Evolutionary conservation across 2,329 filamentous ascomycete genomes (phyloP).

Genomic region (Allantophomopsis cytisporea): DNA sequence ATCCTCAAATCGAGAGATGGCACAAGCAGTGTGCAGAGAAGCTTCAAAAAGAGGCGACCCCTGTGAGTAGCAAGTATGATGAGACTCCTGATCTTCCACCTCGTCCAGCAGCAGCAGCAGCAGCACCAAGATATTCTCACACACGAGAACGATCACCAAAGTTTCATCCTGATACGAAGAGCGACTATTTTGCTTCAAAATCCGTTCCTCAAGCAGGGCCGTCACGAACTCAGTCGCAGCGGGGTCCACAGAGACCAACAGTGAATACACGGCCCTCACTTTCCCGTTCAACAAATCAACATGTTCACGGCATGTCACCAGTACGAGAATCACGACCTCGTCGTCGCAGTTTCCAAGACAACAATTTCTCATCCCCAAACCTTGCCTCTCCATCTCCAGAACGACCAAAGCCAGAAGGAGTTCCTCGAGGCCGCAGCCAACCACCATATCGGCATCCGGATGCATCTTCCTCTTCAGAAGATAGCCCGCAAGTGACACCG

Average conservation of each 20-base stretch:
- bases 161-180: too few relatives aligned
- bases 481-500: conserved; percentile 16
- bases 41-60: conserved; percentile 44
- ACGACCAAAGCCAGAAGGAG: conserved; percentile 13
- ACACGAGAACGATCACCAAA: conserved; percentile 11
- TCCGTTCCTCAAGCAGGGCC: conserved; percentile 8
- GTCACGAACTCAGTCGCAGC: conserved; percentile 9
- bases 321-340: conserved; percentile 17
- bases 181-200: conserved; percentile 1
- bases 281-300: conserved; percentile 15
- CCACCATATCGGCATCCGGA: conserved; percentile 24
- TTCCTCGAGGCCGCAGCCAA: conserved; percentile 33
- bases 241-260: conserved; percentile 1
- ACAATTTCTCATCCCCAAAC: conserved; percentile 11
- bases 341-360: conserved; percentile 14
- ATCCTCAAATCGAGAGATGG: conserved; percentile 75
- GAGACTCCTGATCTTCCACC: conserved; percentile 10
- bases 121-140: conserved; percentile 9
- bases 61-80: conserved; percentile 12
- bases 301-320: conserved; percentile 24
- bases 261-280: too few relatives aligned
- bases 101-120: conserved; percentile 14
- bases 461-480: conserved; percentile 12
- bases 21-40: conserved; percentile 64
- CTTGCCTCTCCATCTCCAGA: conserved; percentile 19